Evolutionary conservation across 176 grass and related monocot species (phyloP).

Genomic region (Juncus effusus): DNA sequence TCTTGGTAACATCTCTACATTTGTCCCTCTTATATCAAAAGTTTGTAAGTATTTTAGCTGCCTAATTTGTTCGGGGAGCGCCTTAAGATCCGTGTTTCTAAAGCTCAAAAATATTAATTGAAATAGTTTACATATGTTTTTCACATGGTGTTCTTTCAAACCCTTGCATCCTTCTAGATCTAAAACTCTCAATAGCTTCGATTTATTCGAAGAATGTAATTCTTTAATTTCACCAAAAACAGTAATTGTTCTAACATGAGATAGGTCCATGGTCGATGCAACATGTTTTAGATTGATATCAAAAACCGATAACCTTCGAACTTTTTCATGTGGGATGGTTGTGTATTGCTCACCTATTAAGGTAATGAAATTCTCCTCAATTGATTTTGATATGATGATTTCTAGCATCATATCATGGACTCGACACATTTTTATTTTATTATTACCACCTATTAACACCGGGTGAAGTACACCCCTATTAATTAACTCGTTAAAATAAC

Average conservation of each 20-base stretch:
- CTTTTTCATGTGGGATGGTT: not conserved
- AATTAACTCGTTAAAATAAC: conserved; percentile 36
- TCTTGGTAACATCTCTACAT: conserved; percentile 30
- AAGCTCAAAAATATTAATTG: conserved; percentile 43
- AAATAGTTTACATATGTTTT: conserved; percentile 28
- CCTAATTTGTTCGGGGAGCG: conserved; percentile 28
- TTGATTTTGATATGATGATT: conserved; percentile 37
- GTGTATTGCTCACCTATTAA: conserved; percentile 21
- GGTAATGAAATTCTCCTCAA: conserved; percentile 40
- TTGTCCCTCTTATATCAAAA: conserved; percentile 40
- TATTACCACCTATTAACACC: conserved; percentile 12
- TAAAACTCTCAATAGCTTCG: conserved; percentile 33
- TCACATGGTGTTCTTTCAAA: conserved; percentile 12
- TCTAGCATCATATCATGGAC: conserved; percentile 41
- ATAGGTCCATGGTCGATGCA: not conserved
- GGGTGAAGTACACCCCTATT: conserved; percentile 29
- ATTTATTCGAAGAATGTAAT: conserved; percentile 7
- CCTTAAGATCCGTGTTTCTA: conserved; percentile 26
- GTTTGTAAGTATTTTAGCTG: conserved; percentile 38
- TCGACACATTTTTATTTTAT: conserved; percentile 3
- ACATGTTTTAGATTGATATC: conserved; percentile 3
- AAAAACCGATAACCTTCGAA: conserved; percentile 34
- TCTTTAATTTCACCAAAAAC: conserved; percentile 17
- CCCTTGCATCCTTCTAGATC: conserved; percentile 36
- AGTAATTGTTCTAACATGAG: conserved; percentile 34